Evolutionary conservation across 768 basidiomycete species (phyloP).

Genomic region (Lactarius sanguifluus): DNA sequence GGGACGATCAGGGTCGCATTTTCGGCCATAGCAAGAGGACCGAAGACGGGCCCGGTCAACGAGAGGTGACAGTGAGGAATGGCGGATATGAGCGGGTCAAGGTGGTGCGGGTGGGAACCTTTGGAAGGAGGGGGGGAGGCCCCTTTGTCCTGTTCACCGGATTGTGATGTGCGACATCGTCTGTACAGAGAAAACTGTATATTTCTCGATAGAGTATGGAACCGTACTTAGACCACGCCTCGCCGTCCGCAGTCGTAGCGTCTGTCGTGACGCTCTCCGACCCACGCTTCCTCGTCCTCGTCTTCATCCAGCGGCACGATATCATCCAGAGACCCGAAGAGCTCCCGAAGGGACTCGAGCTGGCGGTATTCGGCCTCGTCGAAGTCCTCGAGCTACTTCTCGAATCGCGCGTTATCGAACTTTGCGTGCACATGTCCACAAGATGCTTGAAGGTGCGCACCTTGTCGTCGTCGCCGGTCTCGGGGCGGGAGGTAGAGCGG

Average conservation of each 20-base stretch:
- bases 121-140: slow-evolving; percentile 40
- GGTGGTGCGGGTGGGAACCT: slow-evolving; percentile 50
- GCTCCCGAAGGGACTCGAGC: slow-evolving; percentile 56
- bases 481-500: slow-evolving; percentile 60
- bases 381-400: slow-evolving; percentile 66
- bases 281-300: slow-evolving; percentile 43
- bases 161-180: slow-evolving; percentile 54
- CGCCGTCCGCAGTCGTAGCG: slow-evolving; percentile 39
- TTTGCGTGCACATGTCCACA: slow-evolving; percentile 60
- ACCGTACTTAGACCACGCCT: slow-evolving; percentile 36
- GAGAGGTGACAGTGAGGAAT: slow-evolving; percentile 59
- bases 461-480: slow-evolving; percentile 61
- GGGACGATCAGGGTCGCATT: slow-evolving; percentile 65
- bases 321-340: slow-evolving; percentile 72
- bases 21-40: slow-evolving; percentile 64
- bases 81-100: slow-evolving; percentile 66
- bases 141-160: slow-evolving; percentile 37
- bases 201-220: neutral
- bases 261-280: slow-evolving; percentile 58
- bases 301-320: slow-evolving; percentile 68
- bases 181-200: slow-evolving; percentile 36
- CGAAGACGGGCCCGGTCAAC: slow-evolving; percentile 81
- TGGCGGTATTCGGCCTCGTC: slow-evolving; percentile 69
- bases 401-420: slow-evolving; percentile 67
- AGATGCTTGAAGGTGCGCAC: slow-evolving; percentile 62